These are phyloP conservation scores for Coemansia sp. DNA, from an alignment of 192 early-diverging fungal species.

Conservation along the genomic window DNA sequence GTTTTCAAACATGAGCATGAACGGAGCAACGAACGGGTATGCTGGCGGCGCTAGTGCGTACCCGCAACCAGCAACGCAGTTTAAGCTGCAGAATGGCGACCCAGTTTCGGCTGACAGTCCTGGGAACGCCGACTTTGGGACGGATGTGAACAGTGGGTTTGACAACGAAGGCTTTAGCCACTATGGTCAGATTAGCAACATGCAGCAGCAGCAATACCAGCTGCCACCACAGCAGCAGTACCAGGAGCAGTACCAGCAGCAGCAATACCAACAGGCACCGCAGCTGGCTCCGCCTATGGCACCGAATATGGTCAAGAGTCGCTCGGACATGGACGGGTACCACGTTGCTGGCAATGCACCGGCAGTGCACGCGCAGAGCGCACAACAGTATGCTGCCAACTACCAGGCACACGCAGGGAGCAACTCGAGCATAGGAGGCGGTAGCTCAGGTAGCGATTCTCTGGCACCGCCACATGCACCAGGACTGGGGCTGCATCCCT, in stretches of 20 bases:
- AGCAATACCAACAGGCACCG: slow-evolving; percentile 5
- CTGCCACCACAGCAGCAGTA: slow-evolving; percentile 3
- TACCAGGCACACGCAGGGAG: slow-evolving; percentile 19
- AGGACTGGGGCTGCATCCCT: slow-evolving; percentile 34
- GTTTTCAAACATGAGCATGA: slow-evolving; percentile 28
- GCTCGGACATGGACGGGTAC: slow-evolving; percentile 13
- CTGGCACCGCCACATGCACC: slow-evolving; percentile 17
- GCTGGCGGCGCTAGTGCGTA: slow-evolving; percentile 25
- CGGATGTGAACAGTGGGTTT: slow-evolving; percentile 43
- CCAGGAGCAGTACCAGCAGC: background rate
- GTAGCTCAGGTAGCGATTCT: slow-evolving; percentile 22
- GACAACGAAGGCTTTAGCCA: slow-evolving; percentile 42
- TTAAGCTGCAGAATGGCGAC: background rate
- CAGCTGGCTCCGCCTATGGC: slow-evolving; percentile 5
- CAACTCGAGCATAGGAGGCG: slow-evolving; percentile 31
- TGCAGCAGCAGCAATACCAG: background rate
- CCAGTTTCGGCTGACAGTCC: slow-evolving; percentile 5
- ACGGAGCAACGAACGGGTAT: slow-evolving; percentile 1
- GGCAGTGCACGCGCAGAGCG: slow-evolving; percentile 3
- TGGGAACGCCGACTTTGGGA: slow-evolving; percentile 30
- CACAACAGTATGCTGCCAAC: slow-evolving; percentile 19
- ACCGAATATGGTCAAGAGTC: slow-evolving; percentile 10
- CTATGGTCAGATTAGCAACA: slow-evolving; percentile 30
- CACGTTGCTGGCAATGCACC: slow-evolving; percentile 8
- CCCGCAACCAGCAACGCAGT: slow-evolving; percentile 25